Evolutionary conservation across 257 asterid genomes (phyloP).

Genomic region (Penstemon newberryi): DNA sequence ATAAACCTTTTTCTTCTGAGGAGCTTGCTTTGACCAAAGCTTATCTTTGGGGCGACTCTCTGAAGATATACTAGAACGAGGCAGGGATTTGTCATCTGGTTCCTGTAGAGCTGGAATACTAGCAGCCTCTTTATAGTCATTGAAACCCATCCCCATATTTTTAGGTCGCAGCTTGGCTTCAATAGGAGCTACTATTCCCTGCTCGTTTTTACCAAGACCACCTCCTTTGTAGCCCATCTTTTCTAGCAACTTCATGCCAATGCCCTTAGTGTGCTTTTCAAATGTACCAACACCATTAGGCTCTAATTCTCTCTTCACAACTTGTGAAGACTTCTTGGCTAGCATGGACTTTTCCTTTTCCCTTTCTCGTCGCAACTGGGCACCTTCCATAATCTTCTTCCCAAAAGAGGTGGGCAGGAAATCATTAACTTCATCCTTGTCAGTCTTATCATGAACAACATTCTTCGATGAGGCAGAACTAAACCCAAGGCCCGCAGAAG

Average conservation of each 20-base stretch:
- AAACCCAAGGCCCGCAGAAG: slow-evolving; percentile 52
- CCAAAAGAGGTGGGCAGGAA: slow-evolving; percentile 77
- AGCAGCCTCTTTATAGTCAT: slow-evolving; percentile 68
- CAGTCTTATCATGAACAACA: slow-evolving; percentile 17
- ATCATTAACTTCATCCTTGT: slow-evolving; percentile 37
- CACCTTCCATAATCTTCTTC: slow-evolving; percentile 68
- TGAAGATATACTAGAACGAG: slow-evolving; percentile 39
- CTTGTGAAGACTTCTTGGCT: slow-evolving; percentile 53
- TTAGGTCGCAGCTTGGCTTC: slow-evolving; percentile 84
- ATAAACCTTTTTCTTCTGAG: slow-evolving; percentile 57
- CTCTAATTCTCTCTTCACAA: slow-evolving; percentile 42
- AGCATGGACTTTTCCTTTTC: slow-evolving; percentile 62
- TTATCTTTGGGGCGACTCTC: slow-evolving; percentile 53
- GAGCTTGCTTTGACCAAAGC: slow-evolving; percentile 74
- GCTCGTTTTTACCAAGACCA: slow-evolving; percentile 84
- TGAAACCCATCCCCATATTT: slow-evolving; percentile 92
- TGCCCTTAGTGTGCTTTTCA: slow-evolving; percentile 77
- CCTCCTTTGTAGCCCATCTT: slow-evolving; percentile 96
- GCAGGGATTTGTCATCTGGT: slow-evolving; percentile 42
- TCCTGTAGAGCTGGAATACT: slow-evolving; percentile 47
- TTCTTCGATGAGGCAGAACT: slow-evolving; percentile 39
- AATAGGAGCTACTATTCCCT: slow-evolving; percentile 80
- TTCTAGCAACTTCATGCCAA: slow-evolving; percentile 72
- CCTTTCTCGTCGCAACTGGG: slow-evolving; percentile 58
- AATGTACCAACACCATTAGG: slow-evolving; percentile 60